Base-by-base conservation (phyloP, 1,139 yeast species). In the Debaryomyces fabryi region DNA sequence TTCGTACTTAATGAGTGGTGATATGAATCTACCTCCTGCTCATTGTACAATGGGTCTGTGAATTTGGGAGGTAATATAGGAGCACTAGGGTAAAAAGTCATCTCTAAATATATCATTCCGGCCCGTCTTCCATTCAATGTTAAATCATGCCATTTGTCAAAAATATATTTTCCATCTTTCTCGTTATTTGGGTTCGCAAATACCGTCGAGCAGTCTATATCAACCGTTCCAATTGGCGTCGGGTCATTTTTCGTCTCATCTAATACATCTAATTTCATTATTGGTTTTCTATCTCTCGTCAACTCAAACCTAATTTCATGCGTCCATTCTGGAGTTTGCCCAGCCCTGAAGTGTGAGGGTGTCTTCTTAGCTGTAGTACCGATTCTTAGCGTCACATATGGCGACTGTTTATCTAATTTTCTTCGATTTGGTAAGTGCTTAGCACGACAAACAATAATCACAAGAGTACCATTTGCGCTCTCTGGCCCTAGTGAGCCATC, bases 231-330 rank as follows among this genome's bases (percentile, higher is more conserved):
- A 47, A 93, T 86, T 9, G 95, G 82, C 23, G 90, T 88, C 1
- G 97, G 96, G 38, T 88, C 88, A 59, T 83, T 81, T 58, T 90
- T 91, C 41, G 89, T 87, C 62, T 93, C 96, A 65, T 93, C 98
- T 55, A 92, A 79, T 1, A 90, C 85, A 44, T 89, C 90, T 1
- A 93, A 71, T 53, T 82, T 82, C 66, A 93, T 65, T 0, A 76
- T 54, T 1, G 91, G 88, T 49, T 75, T 79, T 24, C 88, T 76
- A 40, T 85, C 87, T 20, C 87, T 75, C 1, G 83, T 74, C 34
- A 87, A 64, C 37, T 80, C 77, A 65, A 88, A 90, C 55, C 93
- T 74, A 42, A 85, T 76, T 57, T 88, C 92, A 56, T 85, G 86
- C 52, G 88, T 86, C 89, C 96, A 91, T 39, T 77, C 82, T 0